These are phyloP conservation scores for Monilinia laxa DNA, from an alignment of 2,329 filamentous ascomycete species.

Conservation along the genomic window DNA sequence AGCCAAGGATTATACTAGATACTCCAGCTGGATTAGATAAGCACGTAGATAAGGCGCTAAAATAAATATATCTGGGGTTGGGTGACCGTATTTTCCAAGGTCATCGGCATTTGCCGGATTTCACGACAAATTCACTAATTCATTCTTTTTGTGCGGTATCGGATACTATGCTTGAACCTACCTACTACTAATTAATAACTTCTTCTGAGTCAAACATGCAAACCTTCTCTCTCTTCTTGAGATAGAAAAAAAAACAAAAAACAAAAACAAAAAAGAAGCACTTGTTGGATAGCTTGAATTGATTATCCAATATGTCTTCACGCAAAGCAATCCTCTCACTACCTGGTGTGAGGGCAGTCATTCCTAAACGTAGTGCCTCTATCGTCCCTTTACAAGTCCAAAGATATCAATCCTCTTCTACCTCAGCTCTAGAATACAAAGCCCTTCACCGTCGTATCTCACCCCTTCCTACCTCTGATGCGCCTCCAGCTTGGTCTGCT, in stretches of 20 bases:
- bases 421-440: conserved; percentile 95
- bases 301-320: conserved; percentile 36
- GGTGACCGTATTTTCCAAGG: neutral
- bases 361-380: conserved; percentile 29
- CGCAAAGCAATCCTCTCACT: conserved; percentile 38
- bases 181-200: neutral
- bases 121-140: neutral
- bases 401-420: conserved; percentile 60
- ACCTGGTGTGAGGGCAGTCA: conserved; percentile 29
- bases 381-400: conserved; percentile 31
- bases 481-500: conserved; percentile 79
- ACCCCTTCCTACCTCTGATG: conserved; percentile 75
- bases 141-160: conserved; percentile 22
- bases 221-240: conserved; percentile 21
- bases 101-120: conserved; percentile 1
- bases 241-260: conserved; percentile 13
- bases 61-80: conserved; percentile 4
- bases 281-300: conserved; percentile 11
- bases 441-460: conserved; percentile 87
- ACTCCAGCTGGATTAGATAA: no score
- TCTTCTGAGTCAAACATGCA: conserved; percentile 15
- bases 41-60: neutral
- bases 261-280: neutral
- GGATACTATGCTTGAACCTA: conserved; percentile 5
- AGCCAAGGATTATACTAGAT: neutral